Evolutionary conservation across 768 basidiomycete species (phyloP).

Genomic region (Xerocomus potaroensis): DNA sequence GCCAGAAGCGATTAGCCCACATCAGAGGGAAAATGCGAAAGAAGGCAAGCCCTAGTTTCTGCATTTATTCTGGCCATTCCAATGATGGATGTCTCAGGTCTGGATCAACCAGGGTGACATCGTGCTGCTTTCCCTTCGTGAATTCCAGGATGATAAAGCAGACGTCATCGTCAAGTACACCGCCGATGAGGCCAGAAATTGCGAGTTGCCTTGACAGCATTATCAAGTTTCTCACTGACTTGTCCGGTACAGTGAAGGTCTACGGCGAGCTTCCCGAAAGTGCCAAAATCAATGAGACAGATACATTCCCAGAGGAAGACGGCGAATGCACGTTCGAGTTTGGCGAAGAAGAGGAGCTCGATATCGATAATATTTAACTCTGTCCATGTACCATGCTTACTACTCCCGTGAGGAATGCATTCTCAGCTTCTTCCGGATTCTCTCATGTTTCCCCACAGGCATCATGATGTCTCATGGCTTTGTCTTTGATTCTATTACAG

Average conservation of each 20-base stretch:
- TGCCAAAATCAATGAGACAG: slow-evolving; percentile 96
- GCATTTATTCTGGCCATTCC: neutral
- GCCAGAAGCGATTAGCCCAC: slow-evolving; percentile 95
- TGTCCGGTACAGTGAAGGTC: slow-evolving; percentile 66
- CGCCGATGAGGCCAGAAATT: slow-evolving; percentile 86
- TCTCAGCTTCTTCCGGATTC: neutral
- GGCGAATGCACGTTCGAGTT: slow-evolving; percentile 90
- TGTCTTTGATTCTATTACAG: slow-evolving; percentile 21
- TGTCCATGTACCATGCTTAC: slow-evolving; percentile 8
- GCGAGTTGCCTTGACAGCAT: slow-evolving; percentile 36
- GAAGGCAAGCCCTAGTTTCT: slow-evolving; percentile 58
- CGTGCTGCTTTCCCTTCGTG: slow-evolving; percentile 88
- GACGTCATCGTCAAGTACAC: slow-evolving; percentile 99
- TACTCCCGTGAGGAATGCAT: slow-evolving; percentile 13
- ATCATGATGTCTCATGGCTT: slow-evolving; percentile 8
- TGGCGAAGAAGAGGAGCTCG: slow-evolving; percentile 82
- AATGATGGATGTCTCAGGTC: slow-evolving; percentile 50
- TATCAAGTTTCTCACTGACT: slow-evolving; percentile 9
- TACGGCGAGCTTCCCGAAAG: slow-evolving; percentile 97
- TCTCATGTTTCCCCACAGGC: slow-evolving; percentile 10
- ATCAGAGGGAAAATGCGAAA: slow-evolving; percentile 99
- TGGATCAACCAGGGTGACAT: slow-evolving; percentile 99
- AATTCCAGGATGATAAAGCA: slow-evolving; percentile 99
- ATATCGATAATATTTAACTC: slow-evolving; percentile 82
- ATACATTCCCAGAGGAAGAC: slow-evolving; percentile 86